Evolutionary conservation across 2,329 filamentous ascomycete genomes (phyloP).

Genomic region (Fonsecaea pugnacius): DNA sequence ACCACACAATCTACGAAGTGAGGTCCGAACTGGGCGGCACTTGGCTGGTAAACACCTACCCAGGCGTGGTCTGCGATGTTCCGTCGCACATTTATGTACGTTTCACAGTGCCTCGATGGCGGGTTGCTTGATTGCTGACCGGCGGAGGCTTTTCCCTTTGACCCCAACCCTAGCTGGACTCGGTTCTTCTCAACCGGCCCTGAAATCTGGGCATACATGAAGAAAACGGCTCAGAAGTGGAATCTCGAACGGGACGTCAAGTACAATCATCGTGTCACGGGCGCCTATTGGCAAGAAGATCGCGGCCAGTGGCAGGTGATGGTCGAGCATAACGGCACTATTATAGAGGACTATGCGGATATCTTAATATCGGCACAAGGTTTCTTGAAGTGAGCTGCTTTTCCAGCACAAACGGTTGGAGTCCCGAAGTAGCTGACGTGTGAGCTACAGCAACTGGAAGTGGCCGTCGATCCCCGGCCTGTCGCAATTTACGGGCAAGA

Average conservation of each 20-base stretch:
- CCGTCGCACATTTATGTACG: conserved; percentile 68
- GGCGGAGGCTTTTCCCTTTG: conserved; percentile 40
- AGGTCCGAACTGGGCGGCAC: conserved; percentile 48
- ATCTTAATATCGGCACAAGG: conserved; percentile 64
- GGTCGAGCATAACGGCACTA: conserved; percentile 17
- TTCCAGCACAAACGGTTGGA: no score
- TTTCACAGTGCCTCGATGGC: conserved; percentile 47
- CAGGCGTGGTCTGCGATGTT: conserved; percentile 62
- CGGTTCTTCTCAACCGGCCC: conserved; percentile 47
- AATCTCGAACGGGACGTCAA: conserved; percentile 46
- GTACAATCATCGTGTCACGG: conserved; percentile 19
- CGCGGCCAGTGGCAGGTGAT: conserved; percentile 6
- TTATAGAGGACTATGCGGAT: conserved; percentile 44
- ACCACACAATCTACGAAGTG: conserved; percentile 51
- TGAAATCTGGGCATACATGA: conserved; percentile 51
- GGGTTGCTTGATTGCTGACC: conserved; percentile 14
- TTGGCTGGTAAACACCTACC: conserved; percentile 49
- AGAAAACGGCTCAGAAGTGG: conserved; percentile 47
- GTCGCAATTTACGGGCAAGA: conserved; percentile 38
- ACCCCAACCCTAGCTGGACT: conserved; percentile 50
- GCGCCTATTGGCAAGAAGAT: neutral
- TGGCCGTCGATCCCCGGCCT: conserved; percentile 42
- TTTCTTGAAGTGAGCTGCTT: conserved; percentile 46
- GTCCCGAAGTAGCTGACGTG: neutral
- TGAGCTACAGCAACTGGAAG: conserved; percentile 4